Evolutionary conservation across 768 basidiomycete species (phyloP), one percentile per base, ranked within the genome.

Genomic region (Mycena amicta): DNA sequence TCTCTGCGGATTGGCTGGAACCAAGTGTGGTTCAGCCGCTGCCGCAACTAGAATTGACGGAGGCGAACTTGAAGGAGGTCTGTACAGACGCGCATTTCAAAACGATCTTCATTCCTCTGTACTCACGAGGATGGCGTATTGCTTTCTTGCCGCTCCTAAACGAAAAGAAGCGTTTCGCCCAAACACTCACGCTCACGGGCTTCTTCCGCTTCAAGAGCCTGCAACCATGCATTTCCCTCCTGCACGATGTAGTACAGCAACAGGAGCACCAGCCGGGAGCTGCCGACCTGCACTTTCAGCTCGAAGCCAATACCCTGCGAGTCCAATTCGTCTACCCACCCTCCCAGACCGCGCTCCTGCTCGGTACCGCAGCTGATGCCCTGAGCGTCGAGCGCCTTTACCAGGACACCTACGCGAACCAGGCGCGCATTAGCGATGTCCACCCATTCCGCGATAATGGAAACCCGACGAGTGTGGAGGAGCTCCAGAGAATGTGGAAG

Each of bases 291-390:
- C 56, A 57, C 29, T 57, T 57, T 28, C 60, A 54, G 28, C 25
- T 62, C 31, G 56, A 62, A 40, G 56, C 60, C 6, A 52, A 52
- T n/a, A 62, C 60, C 11, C 53, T 62, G 18, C 60, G 56, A 5
- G 56, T 53, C 20, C 56, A 62, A 31, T 47, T 61, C 18, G 55
- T 57, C 18, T 57, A 62, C 40, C 56, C 60, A 22, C 51, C 52
- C 5, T 47, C 41, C 15, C 53, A 57, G 18, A 20, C 13, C 31
- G 47, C 50, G 22, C 30, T 57, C 20, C 57, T 56, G 5, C 23
- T 62, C 13, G 55, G 60, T 15, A 56, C 56, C 22, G 33, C 56
- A 1, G 47, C 55, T n/a, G 52, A 55, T 0, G 56, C 60, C 22
- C 50, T 49, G 41, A 56, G 56, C 50, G 51, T 62, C 31, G 60